These are phyloP conservation scores for Saccharomycopsis javanensis DNA, from an alignment of 805 yeast genomes.

Conservation along the genomic window DNA sequence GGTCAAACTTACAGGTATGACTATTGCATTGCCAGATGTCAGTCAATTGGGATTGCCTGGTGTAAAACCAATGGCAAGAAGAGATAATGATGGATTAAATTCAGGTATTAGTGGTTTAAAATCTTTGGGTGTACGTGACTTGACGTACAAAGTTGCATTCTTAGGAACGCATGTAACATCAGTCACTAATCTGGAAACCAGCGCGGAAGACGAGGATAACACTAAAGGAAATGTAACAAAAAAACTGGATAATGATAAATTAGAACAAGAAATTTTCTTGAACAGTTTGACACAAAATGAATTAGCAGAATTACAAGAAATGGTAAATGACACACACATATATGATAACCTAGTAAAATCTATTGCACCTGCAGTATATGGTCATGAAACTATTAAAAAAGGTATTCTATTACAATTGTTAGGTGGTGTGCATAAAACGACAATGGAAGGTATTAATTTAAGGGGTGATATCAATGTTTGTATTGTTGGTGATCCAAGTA, in stretches of 20 bases:
- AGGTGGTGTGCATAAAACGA: conserved; percentile 92
- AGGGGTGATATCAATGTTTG: conserved; percentile 97
- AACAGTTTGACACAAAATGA: conserved; percentile 73
- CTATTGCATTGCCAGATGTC: conserved; percentile 90
- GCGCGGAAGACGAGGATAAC: conserved; percentile 21
- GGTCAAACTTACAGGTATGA: conserved; percentile 88
- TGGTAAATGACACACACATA: conserved; percentile 83
- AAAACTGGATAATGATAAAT: conserved; percentile 32
- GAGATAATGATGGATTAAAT: conserved; percentile 53
- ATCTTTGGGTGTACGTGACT: conserved; percentile 87
- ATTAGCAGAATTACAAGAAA: conserved; percentile 71
- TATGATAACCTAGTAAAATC: conserved; percentile 79
- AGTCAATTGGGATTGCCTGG: conserved; percentile 94
- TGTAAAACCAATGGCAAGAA: conserved; percentile 71
- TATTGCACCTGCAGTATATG: conserved; percentile 92
- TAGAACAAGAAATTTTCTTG: conserved; percentile 73
- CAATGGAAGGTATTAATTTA: conserved; percentile 87
- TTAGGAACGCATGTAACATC: conserved; percentile 86
- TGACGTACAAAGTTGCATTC: conserved; percentile 86
- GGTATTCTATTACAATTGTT: conserved; percentile 81
- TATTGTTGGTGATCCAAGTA: conserved; percentile 96
- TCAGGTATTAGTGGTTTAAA: conserved; percentile 86
- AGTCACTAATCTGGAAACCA: conserved; percentile 26
- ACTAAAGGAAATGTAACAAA: conserved; percentile 7
- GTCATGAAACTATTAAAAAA: conserved; percentile 89